phyloP scores from a whole-genome alignment of 345 rosid genomes.

The Citrus hindsii region DNA sequence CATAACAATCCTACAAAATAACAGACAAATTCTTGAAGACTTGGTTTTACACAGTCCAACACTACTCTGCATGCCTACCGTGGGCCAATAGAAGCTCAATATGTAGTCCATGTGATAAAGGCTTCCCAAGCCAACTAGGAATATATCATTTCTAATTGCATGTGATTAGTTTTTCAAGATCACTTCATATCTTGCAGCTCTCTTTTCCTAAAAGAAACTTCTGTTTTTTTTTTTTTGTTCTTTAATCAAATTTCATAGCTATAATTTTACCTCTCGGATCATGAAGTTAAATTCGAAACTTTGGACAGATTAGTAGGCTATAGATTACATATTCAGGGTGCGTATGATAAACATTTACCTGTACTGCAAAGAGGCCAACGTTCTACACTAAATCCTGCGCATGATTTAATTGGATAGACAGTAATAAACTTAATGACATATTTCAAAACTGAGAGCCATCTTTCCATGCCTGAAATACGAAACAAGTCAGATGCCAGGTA shows the following conservation, averaged over 20 bases:
- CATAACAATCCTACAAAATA: neutral
- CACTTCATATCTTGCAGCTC: neutral
- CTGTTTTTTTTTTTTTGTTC: neutral
- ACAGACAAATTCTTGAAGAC: neutral
- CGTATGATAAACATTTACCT: constrained; percentile 40
- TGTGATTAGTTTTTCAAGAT: neutral
- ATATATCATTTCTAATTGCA: neutral
- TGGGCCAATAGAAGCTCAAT: neutral
- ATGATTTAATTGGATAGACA: constrained; percentile 88
- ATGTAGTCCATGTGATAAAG: too few relatives aligned
- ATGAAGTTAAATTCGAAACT: neutral
- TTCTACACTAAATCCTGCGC: constrained; percentile 74
- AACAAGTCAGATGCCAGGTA: constrained; percentile 18
- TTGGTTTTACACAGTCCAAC: neutral
- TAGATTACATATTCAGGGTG: neutral
- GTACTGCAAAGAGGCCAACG: constrained; percentile 85
- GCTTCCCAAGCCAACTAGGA: too few relatives aligned
- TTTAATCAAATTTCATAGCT: neutral
- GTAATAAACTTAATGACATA: constrained; percentile 57
- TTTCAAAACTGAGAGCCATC: constrained; percentile 20
- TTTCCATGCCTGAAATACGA: constrained; percentile 44
- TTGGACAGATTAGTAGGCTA: neutral
- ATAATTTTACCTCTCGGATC: neutral
- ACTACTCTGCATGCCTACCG: neutral
- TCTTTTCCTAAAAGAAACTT: neutral